Evolutionary conservation across 2,329 filamentous ascomycete genomes (phyloP).

Genomic region (Drechmeria coniospora): DNA sequence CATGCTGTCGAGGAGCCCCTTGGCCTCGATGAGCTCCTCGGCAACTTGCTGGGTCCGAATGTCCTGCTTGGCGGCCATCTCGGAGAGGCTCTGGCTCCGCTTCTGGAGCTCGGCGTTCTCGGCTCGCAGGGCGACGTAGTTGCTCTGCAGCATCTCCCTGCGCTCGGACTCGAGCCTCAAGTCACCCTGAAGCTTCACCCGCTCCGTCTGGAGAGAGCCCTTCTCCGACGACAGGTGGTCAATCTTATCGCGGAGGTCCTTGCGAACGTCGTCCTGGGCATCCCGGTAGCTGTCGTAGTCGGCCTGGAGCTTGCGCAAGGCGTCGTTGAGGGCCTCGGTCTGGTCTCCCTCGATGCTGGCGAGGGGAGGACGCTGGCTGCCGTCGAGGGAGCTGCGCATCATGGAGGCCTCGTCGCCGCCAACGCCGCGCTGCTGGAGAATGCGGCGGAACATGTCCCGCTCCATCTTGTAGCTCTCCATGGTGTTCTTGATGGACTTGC

Average conservation of each 20-base stretch:
- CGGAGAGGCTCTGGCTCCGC: constrained; percentile 59
- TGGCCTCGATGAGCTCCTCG: constrained; percentile 80
- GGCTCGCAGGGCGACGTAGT: constrained; percentile 66
- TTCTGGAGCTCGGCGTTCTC: constrained; percentile 83
- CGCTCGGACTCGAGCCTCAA: constrained; percentile 68
- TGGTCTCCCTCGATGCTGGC: constrained; percentile 44
- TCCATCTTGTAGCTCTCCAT: constrained; percentile 91
- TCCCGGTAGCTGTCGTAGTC: constrained; percentile 84
- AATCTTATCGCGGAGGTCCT: constrained; percentile 70
- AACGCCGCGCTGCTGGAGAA: constrained; percentile 59
- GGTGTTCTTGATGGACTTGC: constrained; percentile 65
- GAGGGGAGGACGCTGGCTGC: constrained; percentile 35
- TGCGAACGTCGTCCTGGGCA: constrained; percentile 67
- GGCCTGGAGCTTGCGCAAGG: constrained; percentile 74
- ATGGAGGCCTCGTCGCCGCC: constrained; percentile 48
- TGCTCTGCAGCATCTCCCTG: constrained; percentile 77
- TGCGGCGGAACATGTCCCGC: constrained; percentile 92
- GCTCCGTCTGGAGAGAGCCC: constrained; percentile 64
- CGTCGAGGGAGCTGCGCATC: constrained; percentile 57
- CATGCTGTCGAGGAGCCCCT: constrained; percentile 68
- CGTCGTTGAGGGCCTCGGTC: constrained; percentile 49
- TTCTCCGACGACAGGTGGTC: constrained; percentile 73
- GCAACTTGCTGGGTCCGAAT: constrained; percentile 80
- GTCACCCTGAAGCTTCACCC: constrained; percentile 66
- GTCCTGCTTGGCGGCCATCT: constrained; percentile 80